These are phyloP conservation scores for Tieghemiomyces parasiticus DNA, from an alignment of 192 early-diverging fungal species.

Conservation along the genomic window DNA sequence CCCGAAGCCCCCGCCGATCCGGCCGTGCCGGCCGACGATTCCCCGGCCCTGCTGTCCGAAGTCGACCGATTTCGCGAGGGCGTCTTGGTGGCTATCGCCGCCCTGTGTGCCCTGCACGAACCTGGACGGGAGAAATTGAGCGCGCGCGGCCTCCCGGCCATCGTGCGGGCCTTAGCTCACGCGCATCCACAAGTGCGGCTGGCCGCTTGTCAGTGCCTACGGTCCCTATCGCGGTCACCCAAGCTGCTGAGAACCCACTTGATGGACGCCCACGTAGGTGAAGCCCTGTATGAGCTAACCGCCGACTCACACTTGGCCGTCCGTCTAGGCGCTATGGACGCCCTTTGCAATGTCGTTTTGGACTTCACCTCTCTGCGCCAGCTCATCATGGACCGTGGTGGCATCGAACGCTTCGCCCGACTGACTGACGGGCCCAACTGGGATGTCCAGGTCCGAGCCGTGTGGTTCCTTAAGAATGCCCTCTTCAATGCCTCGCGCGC, in stretches of 20 bases:
- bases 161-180: conserved; percentile 47
- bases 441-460: neutral
- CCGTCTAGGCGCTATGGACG: conserved; percentile 51
- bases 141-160: conserved; percentile 52
- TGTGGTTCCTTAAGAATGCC: neutral
- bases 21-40: neutral
- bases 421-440: conserved; percentile 24
- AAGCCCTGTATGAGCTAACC: conserved; percentile 45
- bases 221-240: conserved; percentile 59
- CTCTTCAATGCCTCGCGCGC: neutral
- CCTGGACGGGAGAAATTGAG: conserved; percentile 7
- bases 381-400: conserved; percentile 53
- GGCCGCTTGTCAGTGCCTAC: conserved; percentile 67
- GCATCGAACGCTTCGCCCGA: conserved; percentile 49
- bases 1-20: neutral
- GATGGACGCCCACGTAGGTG: conserved; percentile 58
- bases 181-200: conserved; percentile 36
- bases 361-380: conserved; percentile 71
- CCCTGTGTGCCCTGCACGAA: conserved; percentile 8
- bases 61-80: conserved; percentile 3
- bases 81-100: conserved; percentile 2
- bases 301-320: conserved; percentile 21
- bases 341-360: conserved; percentile 71
- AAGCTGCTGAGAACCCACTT: conserved; percentile 59
- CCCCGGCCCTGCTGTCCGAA: neutral